These are phyloP conservation scores for Fraxinus sp. DNA, from an alignment of 305 asterid genomes.

Conservation along the genomic window DNA sequence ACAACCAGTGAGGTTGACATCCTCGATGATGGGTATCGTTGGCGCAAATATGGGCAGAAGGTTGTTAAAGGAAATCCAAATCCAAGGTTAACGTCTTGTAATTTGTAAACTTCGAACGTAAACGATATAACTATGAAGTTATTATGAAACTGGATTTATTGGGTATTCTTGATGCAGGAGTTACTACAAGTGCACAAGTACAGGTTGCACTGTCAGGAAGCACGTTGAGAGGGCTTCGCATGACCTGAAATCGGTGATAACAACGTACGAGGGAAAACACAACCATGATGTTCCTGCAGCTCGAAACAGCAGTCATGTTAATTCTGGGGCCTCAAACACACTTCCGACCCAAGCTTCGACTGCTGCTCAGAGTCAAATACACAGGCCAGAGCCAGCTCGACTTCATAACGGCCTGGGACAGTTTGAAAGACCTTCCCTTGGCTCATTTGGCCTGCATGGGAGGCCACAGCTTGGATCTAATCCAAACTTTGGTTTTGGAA, in stretches of 20 bases:
- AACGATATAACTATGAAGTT: not conserved
- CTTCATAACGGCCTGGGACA: slow-evolving; percentile 42
- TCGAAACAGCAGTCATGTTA: slow-evolving; percentile 58
- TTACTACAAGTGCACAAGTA: slow-evolving; percentile 89
- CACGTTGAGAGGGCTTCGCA: slow-evolving; percentile 92
- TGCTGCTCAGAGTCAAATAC: slow-evolving; percentile 38
- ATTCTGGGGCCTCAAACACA: slow-evolving; percentile 30
- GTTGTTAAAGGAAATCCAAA: slow-evolving; percentile 96
- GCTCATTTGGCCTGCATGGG: slow-evolving; percentile 41
- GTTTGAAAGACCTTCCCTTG: slow-evolving; percentile 48
- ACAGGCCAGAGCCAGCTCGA: slow-evolving; percentile 61
- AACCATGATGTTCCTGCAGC: slow-evolving; percentile 92
- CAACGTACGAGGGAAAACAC: slow-evolving; percentile 94
- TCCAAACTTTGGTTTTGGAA: slow-evolving; percentile 51
- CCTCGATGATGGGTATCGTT: slow-evolving; percentile 88
- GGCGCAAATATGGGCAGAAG: slow-evolving; percentile 97
- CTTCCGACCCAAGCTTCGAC: slow-evolving; percentile 32
- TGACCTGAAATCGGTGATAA: slow-evolving; percentile 79
- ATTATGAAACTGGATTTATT: not conserved
- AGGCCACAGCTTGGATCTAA: slow-evolving; percentile 50
- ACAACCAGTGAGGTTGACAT: slow-evolving; percentile 94
- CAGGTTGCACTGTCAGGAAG: slow-evolving; percentile 80
- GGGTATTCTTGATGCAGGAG: slow-evolving; percentile 52
- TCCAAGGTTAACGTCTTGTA: slow-evolving; percentile 58
- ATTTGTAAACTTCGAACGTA: not conserved